Conservation (phyloP, 2,329 filamentous ascomycete species). For the Plenodomus lindquistii region DNA sequence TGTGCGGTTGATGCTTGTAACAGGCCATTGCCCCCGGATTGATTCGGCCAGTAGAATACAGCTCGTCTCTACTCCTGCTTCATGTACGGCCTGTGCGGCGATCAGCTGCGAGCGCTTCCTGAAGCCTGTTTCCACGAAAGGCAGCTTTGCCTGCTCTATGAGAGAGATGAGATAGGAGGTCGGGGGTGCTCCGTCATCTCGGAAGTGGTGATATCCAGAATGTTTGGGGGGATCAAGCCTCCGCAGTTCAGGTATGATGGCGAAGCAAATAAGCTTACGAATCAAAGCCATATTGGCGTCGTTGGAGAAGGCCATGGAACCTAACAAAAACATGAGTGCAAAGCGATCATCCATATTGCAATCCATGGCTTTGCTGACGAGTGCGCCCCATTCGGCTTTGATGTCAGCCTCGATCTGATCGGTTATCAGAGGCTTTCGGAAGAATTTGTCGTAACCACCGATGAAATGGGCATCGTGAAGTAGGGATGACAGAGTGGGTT, state of each 20-base stretch:
- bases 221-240: constrained; percentile 42
- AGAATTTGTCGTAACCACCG: constrained; percentile 45
- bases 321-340: constrained; percentile 53
- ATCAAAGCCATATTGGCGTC: constrained; percentile 48
- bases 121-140: constrained; percentile 32
- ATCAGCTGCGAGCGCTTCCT: constrained; percentile 30
- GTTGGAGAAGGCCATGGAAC: constrained; percentile 49
- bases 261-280: constrained; percentile 52
- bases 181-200: constrained; percentile 35
- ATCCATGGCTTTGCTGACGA: constrained; percentile 46
- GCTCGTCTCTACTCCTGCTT: constrained; percentile 27
- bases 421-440: constrained; percentile 40
- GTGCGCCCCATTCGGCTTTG: constrained; percentile 49
- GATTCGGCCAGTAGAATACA: constrained; percentile 47
- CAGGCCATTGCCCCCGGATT: constrained; percentile 47
- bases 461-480: constrained; percentile 44
- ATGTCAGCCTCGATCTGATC: constrained; percentile 48
- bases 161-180: constrained; percentile 5
- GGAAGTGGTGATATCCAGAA: constrained; percentile 40
- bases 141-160: constrained; percentile 33
- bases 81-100: constrained; percentile 28
- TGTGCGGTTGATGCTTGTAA: constrained; percentile 35
- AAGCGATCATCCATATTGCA: constrained; percentile 31
- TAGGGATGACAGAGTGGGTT: constrained; percentile 10
- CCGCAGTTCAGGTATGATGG: constrained; percentile 47